A percentile compares a stretch with the other conserved stretches of the same genome.
phyloP scores from a whole-genome alignment of 768 basidiomycete species.

The Royoungia palumana region DNA sequence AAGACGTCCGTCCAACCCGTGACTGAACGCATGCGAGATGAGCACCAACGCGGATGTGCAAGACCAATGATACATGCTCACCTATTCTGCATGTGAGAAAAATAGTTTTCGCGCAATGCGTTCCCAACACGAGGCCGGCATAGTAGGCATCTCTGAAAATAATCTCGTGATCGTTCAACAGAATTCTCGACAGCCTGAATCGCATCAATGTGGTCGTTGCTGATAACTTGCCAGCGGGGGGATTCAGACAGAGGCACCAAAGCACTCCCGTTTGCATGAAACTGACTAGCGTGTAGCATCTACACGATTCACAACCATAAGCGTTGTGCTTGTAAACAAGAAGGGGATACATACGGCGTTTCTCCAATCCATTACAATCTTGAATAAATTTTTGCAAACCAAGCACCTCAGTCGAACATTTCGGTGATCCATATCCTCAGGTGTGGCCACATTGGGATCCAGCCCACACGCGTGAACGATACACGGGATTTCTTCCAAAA shows the following conservation, averaged over 20 bases:
- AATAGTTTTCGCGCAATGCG: background rate
- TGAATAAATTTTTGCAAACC: background rate
- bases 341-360: background rate
- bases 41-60: too few relatives aligned
- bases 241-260: background rate
- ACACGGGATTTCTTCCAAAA: background rate
- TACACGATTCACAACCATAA: background rate
- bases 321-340: background rate
- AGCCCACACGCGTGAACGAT: slow-evolving; percentile 5
- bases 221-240: slow-evolving; percentile 1
- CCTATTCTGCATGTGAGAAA: too few relatives aligned
- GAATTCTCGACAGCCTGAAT: background rate
- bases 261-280: background rate
- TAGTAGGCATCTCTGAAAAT: background rate
- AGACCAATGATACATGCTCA: too few relatives aligned
- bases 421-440: slow-evolving; percentile 9
- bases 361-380: slow-evolving; percentile 1
- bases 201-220: background rate
- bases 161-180: too few relatives aligned
- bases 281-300: background rate
- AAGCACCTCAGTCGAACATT: slow-evolving; percentile 5
- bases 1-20: background rate
- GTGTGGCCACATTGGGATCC: slow-evolving; percentile 6
- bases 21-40: background rate
- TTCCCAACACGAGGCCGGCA: background rate